Evolutionary conservation across 345 rosid species (phyloP), one percentile per base, ranked within the genome.

Genomic region (Bruguiera sexangula): DNA sequence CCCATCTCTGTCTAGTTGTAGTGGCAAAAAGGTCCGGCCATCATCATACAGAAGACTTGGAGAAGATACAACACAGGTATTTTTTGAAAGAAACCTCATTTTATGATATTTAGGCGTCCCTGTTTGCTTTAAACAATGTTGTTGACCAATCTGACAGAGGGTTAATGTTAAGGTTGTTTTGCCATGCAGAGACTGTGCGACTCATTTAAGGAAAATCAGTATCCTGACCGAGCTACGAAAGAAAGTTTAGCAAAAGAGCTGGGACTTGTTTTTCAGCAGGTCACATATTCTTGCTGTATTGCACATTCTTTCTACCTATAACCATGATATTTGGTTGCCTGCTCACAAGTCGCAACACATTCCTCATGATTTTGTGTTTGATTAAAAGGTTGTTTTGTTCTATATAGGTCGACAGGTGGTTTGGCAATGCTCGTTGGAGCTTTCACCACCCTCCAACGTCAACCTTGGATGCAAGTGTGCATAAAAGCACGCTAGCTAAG

Each of bases 391-490:
- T 43, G 16, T 43, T 43, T 43, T 43, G 50, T 43, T 43, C 50
- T 43, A 43, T 43, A 43, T 85, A 92, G 97, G 96, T 95, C 75
- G 69, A 32, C 68, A 89, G 84, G 72, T 95, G 99, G 99, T 92
- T 95, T 56, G 86, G 53, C 68, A 84, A 92, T 81, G 72, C 87
- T 63, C 96, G 99, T 18, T 87, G 96, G 96, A 81, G 82, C 72
- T 79, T 68, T 69, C 74, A 80, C 81, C 87, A 87, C 75, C 67
- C 82, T 52, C 51, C 84, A 0, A 79, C 50, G 43, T 69, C 71
- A 62, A 70, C 36, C 21, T 46, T 20, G 16, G 71, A 11, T 13
- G 50, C 50, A 13, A 43, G 16, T 43, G 50, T 15, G 19, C 4
- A 43, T 3, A 43, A 43, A 0, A 43, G 48, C 39, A 62, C 66